phyloP scores from a whole-genome alignment of 352 stramenopile genomes.

The Pythium insidiosum region DNA sequence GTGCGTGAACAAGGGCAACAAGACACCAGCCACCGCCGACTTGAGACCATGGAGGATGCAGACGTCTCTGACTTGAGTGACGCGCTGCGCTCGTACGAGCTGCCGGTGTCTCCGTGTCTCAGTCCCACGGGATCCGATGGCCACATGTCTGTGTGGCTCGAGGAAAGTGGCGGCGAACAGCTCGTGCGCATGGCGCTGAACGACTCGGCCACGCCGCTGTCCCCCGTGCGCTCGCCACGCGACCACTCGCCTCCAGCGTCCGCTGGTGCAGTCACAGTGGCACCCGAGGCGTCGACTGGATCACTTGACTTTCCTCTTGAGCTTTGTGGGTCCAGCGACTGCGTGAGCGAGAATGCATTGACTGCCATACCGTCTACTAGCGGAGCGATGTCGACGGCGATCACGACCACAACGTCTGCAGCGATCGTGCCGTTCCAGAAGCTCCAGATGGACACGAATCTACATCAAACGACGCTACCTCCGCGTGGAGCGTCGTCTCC shows the following conservation, averaged over 20 bases:
- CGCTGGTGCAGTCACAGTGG: no score
- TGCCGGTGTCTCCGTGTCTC: conserved; percentile 52
- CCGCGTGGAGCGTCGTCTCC: neutral
- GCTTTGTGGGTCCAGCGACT: neutral
- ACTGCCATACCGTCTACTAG: neutral
- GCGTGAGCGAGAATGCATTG: neutral
- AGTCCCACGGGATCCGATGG: conserved; percentile 39
- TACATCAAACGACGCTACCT: conserved; percentile 64
- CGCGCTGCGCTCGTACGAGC: conserved; percentile 45
- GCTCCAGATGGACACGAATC: conserved; percentile 66
- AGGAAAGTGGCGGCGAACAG: conserved; percentile 34
- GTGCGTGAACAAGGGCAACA: neutral
- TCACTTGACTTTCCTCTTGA: neutral
- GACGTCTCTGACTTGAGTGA: neutral
- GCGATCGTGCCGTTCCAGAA: conserved; percentile 81
- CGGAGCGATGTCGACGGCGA: conserved; percentile 1
- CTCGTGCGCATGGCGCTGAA: conserved; percentile 36
- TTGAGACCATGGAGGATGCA: conserved; percentile 5
- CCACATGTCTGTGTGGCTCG: conserved; percentile 49
- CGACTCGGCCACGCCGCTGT: conserved; percentile 3
- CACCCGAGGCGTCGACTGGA: neutral
- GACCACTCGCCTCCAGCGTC: neutral
- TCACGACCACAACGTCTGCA: conserved; percentile 18
- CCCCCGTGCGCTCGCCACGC: neutral
- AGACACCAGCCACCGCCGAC: neutral